Conservation (phyloP, 176 grass and related monocot species). For the Dactylis glomerata region DNA sequence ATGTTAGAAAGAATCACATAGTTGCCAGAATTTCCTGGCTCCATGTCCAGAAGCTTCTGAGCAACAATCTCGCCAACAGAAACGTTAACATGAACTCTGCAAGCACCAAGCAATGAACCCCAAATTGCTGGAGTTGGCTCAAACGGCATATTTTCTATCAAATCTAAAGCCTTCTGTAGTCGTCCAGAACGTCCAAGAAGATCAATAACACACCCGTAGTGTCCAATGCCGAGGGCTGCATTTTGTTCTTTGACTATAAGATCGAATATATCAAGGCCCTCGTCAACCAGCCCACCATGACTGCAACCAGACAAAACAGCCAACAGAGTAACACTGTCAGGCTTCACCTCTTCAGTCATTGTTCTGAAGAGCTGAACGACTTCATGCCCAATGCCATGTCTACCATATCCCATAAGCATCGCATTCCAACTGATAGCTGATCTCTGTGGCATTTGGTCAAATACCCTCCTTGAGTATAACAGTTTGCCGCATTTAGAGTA, state of each 20-base stretch:
- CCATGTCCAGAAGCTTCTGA: slow-evolving; percentile 63
- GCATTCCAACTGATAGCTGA: slow-evolving; percentile 75
- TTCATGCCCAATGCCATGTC: slow-evolving; percentile 61
- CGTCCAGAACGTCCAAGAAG: slow-evolving; percentile 71
- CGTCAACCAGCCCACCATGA: slow-evolving; percentile 63
- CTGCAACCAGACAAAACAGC: slow-evolving; percentile 66
- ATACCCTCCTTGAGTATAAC: slow-evolving; percentile 57
- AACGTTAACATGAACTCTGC: slow-evolving; percentile 63
- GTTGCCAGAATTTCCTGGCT: slow-evolving; percentile 76
- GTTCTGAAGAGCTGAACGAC: slow-evolving; percentile 53
- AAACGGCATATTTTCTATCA: slow-evolving; percentile 61
- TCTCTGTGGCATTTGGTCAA: slow-evolving; percentile 62
- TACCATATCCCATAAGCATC: slow-evolving; percentile 66
- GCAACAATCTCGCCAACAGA: slow-evolving; percentile 53
- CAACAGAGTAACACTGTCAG: slow-evolving; percentile 59
- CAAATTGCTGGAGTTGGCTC: slow-evolving; percentile 62
- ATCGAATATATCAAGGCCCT: slow-evolving; percentile 64
- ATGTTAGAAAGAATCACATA: slow-evolving; percentile 89
- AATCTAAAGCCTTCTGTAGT: slow-evolving; percentile 52
- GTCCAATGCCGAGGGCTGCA: slow-evolving; percentile 35
- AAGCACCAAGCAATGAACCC: slow-evolving; percentile 69
- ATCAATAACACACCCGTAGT: slow-evolving; percentile 74
- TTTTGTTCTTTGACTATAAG: slow-evolving; percentile 55
- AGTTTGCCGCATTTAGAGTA: slow-evolving; percentile 72
- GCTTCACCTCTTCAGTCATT: slow-evolving; percentile 49